Evolutionary conservation across 2,329 filamentous ascomycete species (phyloP).

Genomic region (Ramichloridium luteum): DNA sequence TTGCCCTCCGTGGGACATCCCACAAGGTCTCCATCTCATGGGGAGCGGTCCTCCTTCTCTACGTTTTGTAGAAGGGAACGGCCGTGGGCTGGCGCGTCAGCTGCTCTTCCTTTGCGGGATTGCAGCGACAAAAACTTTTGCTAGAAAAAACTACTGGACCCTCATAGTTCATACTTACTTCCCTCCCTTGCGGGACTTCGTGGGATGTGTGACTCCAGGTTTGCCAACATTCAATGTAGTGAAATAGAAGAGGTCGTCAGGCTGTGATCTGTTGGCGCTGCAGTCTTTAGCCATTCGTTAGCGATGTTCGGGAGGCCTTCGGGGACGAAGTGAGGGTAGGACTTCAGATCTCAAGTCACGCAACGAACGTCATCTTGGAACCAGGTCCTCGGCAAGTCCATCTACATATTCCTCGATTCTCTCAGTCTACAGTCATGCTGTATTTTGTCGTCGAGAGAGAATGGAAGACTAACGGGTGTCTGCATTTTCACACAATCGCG

Average conservation of each 20-base stretch:
- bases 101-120: conserved; percentile 6
- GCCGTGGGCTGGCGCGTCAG: conserved; percentile 20
- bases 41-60: conserved; percentile 19
- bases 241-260: not conserved
- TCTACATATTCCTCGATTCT: too few relatives aligned
- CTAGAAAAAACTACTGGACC: conserved; percentile 20
- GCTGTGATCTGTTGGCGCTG: not conserved
- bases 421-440: too few relatives aligned
- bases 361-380: too few relatives aligned
- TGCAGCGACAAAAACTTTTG: conserved; percentile 10
- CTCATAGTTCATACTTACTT: conserved; percentile 23
- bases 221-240: conserved; percentile 15
- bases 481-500: too few relatives aligned
- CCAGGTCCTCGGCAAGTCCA: too few relatives aligned
- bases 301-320: too few relatives aligned
- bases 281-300: too few relatives aligned
- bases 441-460: too few relatives aligned
- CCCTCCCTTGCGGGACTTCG: conserved; percentile 8
- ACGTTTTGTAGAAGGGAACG: conserved; percentile 19
- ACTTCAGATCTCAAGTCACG: too few relatives aligned
- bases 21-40: conserved; percentile 19
- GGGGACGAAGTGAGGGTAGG: too few relatives aligned
- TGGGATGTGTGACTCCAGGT: conserved; percentile 23
- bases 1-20: conserved; percentile 14
- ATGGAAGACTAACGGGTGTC: too few relatives aligned